Evolutionary conservation across 1,284 basidiomycete species (phyloP).

Genomic region (Ustilago sp.): DNA sequence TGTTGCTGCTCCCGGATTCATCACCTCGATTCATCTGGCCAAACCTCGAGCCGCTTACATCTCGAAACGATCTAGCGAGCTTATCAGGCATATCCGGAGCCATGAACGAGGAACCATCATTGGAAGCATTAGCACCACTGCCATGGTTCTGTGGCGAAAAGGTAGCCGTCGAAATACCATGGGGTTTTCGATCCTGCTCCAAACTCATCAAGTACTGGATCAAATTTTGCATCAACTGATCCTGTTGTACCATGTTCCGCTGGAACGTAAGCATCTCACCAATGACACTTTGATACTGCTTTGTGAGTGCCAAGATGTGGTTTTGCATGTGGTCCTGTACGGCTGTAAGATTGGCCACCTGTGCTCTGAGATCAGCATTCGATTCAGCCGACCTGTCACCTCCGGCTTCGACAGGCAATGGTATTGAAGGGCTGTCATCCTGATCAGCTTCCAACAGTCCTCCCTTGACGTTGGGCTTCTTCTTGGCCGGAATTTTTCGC

Average conservation of each 20-base stretch:
- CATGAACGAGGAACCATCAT: constrained; percentile 72
- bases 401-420: constrained; percentile 20
- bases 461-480: constrained; percentile 33
- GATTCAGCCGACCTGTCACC: constrained; percentile 49
- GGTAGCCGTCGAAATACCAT: constrained; percentile 9
- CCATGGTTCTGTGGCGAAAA: constrained; percentile 19
- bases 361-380: constrained; percentile 57
- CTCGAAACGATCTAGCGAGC: constrained; percentile 74
- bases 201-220: constrained; percentile 81
- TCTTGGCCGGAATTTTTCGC: constrained; percentile 72
- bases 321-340: constrained; percentile 64
- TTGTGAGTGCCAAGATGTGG: constrained; percentile 76
- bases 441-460: constrained; percentile 65
- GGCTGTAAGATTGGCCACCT: constrained; percentile 55
- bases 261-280: constrained; percentile 86
- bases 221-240: constrained; percentile 83
- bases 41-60: constrained; percentile 76
- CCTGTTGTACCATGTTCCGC: constrained; percentile 85
- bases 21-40: constrained; percentile 77
- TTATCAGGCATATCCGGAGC: constrained; percentile 75
- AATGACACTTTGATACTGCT: constrained; percentile 81
- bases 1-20: not conserved
- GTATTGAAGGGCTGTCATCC: constrained; percentile 50
- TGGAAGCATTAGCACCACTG: not conserved
- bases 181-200: constrained; percentile 36